Percentiles rank a stretch among this genome's conserved stretches.
Conservation (phyloP, 1,284 basidiomycete species). For the Wallemia mellicola region DNA sequence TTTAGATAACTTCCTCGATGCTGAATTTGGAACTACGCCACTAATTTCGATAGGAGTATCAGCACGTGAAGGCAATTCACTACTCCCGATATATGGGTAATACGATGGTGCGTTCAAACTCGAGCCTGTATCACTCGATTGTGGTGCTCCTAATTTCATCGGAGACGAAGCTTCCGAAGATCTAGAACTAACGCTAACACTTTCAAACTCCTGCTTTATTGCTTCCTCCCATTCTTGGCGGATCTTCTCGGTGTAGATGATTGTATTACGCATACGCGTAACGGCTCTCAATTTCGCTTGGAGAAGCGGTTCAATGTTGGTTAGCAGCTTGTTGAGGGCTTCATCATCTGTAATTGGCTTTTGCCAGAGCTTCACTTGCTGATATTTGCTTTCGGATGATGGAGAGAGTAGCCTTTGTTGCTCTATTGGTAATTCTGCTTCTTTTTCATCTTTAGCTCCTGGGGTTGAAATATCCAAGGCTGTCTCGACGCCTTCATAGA, state of each 20-base stretch:
- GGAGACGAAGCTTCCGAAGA: not conserved
- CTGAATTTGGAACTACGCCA: too few relatives aligned
- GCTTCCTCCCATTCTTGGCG: slow-evolving; percentile 82
- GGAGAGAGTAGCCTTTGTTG: slow-evolving; percentile 66
- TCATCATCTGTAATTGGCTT: slow-evolving; percentile 57
- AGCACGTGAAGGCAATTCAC: not conserved
- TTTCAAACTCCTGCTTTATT: slow-evolving; percentile 4
- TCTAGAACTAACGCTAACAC: not conserved
- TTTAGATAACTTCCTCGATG: not conserved
- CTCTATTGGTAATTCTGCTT: slow-evolving; percentile 65
- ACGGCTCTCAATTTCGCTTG: slow-evolving; percentile 81
- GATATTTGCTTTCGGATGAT: slow-evolving; percentile 50
- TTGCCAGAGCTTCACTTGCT: slow-evolving; percentile 49
- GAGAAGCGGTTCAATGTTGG: slow-evolving; percentile 65
- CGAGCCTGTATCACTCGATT: not conserved
- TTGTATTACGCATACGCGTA: slow-evolving; percentile 88
- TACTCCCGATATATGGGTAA: not conserved
- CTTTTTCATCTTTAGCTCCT: slow-evolving; percentile 50
- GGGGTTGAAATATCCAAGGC: slow-evolving; percentile 65
- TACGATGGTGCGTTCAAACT: not conserved
- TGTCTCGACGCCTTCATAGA: slow-evolving; percentile 51
- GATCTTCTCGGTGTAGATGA: slow-evolving; percentile 87
- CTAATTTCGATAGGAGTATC: not conserved
- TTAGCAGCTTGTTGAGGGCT: slow-evolving; percentile 46
- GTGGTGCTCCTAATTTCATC: not conserved